These are phyloP conservation scores for Coriaria nepalensis DNA, from an alignment of 306 rosid species.

Conservation along the genomic window DNA sequence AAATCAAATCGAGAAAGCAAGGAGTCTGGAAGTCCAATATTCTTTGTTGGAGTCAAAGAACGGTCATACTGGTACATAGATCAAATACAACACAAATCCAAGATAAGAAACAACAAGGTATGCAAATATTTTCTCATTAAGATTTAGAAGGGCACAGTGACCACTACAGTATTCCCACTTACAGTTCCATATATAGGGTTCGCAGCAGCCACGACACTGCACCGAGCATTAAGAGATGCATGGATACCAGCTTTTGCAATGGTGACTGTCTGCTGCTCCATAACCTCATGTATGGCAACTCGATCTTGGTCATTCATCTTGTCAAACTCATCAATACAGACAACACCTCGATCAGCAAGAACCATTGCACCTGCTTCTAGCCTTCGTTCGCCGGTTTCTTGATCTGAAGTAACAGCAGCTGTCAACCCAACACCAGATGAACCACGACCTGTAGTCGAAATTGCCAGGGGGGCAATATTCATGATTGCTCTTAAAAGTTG, in stretches of 20 bases:
- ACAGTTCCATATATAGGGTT: slow-evolving; percentile 99
- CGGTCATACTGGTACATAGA: slow-evolving; percentile 79
- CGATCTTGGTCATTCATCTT: slow-evolving; percentile 98
- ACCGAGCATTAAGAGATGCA: slow-evolving; percentile 92
- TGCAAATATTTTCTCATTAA: background rate
- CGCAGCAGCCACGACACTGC: slow-evolving; percentile 99
- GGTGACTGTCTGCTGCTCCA: slow-evolving; percentile 99
- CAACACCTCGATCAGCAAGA: slow-evolving; percentile 98
- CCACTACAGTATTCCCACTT: slow-evolving; percentile 26
- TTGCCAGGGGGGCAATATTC: slow-evolving; percentile 92
- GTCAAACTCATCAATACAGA: slow-evolving; percentile 98
- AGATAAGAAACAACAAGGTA: slow-evolving; percentile 3
- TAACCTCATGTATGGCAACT: slow-evolving; percentile 96
- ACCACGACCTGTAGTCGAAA: slow-evolving; percentile 96
- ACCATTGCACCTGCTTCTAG: slow-evolving; percentile 99
- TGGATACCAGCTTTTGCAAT: slow-evolving; percentile 99
- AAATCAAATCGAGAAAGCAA: slow-evolving; percentile 96
- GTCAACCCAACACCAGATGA: slow-evolving; percentile 99
- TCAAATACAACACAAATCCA: slow-evolving; percentile 11
- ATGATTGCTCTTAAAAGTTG: slow-evolving; percentile 90
- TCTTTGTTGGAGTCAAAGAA: slow-evolving; percentile 96
- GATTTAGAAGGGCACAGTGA: background rate
- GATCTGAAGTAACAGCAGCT: slow-evolving; percentile 98
- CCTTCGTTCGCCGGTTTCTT: slow-evolving; percentile 99
- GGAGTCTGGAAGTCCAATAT: slow-evolving; percentile 96